These are phyloP conservation scores for Podospora comata DNA, from an alignment of 495 filamentous ascomycete species.

Conservation along the genomic window DNA sequence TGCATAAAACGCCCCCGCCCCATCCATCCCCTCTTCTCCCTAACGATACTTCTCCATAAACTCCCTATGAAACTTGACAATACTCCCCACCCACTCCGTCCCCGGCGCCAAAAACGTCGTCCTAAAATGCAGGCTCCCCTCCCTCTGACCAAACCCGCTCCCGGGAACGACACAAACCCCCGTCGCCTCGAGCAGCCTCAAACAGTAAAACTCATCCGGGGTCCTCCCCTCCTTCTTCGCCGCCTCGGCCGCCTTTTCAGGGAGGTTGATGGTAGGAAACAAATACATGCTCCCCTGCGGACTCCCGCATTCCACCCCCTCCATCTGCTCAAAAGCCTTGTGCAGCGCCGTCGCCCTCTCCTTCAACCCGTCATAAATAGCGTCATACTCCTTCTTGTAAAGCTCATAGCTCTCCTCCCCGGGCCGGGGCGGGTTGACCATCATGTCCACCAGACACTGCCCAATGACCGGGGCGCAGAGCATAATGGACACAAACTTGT, in stretches of 20 bases:
- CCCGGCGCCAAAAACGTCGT: conserved; percentile 96
- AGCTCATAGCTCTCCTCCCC: conserved; percentile 79
- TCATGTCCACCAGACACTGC: conserved; percentile 92
- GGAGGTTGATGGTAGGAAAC: conserved; percentile 86
- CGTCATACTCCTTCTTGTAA: conserved; percentile 79
- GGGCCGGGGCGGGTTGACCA: conserved; percentile 87
- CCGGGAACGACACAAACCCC: conserved; percentile 95
- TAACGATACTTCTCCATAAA: conserved; percentile 81
- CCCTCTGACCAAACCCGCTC: conserved; percentile 89
- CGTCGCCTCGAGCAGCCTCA: conserved; percentile 84
- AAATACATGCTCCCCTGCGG: conserved; percentile 97
- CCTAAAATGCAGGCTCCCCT: conserved; percentile 87
- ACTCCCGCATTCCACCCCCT: conserved; percentile 83
- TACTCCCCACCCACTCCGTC: conserved; percentile 87
- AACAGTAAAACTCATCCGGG: conserved; percentile 91
- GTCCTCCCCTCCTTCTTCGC: conserved; percentile 69
- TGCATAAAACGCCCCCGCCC: neutral
- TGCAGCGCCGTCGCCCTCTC: conserved; percentile 79
- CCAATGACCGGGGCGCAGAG: conserved; percentile 93
- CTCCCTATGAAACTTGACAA: conserved; percentile 83
- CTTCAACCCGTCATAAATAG: conserved; percentile 70
- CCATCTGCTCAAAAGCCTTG: conserved; percentile 88
- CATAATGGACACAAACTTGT: conserved; percentile 95
- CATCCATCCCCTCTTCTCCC: conserved; percentile 2
- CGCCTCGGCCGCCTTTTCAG: conserved; percentile 67